Conservation (phyloP, 1,139 yeast species). For the Dujonia santamariae region DNA sequence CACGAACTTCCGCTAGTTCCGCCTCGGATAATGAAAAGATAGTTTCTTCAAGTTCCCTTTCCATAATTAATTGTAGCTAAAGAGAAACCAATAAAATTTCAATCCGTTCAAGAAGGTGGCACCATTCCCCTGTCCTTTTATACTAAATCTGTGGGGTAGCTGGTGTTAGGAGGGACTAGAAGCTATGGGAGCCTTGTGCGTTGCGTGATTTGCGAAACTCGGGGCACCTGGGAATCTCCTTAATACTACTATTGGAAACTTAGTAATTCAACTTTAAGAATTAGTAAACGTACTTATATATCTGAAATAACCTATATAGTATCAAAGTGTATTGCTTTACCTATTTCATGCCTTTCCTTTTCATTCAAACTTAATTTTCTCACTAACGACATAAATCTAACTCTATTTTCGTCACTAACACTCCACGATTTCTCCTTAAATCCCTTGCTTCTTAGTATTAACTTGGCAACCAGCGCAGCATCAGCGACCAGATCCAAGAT, state of each 20-base stretch:
- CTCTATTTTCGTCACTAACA: not conserved
- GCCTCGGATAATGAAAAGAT: constrained; percentile 21
- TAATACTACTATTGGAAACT: too few species aligned
- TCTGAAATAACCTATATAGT: not conserved
- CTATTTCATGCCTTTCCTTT: not conserved
- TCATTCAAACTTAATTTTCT: constrained; percentile 1
- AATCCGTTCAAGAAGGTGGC: too few species aligned
- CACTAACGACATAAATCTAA: not conserved
- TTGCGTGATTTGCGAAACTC: too few species aligned
- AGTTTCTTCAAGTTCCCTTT: constrained; percentile 22
- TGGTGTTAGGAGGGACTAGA: too few species aligned
- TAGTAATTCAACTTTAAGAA: not conserved
- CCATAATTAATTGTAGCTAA: constrained; percentile 1
- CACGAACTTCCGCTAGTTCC: constrained; percentile 17
- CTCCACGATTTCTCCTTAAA: not conserved
- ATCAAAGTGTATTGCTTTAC: not conserved
- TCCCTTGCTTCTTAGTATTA: not conserved
- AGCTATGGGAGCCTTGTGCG: too few species aligned
- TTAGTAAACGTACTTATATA: not conserved
- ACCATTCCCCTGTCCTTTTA: too few species aligned
- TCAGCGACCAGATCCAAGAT: constrained; percentile 1
- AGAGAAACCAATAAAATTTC: too few species aligned
- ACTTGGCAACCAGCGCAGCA: not conserved
- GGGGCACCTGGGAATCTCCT: too few species aligned
- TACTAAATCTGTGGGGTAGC: too few species aligned